Evolutionary conservation across 306 rosid genomes (phyloP), one percentile per base, ranked within the genome.

Genomic region (Bauhinia variegata): DNA sequence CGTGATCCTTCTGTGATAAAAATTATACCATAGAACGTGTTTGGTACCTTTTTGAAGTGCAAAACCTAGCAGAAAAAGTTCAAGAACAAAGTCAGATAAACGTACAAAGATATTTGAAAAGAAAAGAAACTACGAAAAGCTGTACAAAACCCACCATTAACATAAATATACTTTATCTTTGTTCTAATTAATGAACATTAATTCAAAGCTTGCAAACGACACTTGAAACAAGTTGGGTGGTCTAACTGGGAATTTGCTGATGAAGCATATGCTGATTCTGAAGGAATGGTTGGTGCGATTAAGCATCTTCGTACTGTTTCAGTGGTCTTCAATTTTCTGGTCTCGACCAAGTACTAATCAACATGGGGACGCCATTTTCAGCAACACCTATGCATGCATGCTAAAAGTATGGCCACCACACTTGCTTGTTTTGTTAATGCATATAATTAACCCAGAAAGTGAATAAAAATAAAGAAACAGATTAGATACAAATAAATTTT

Each of bases 231-330:
- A 19, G 44, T 10, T 51, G 54, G 43, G 18, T 36, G 41, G 16
- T 47, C 18, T 38, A 38, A 59, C 41, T 5, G 5, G 19, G 28
- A 2, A 63, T 51, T 52, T 38, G 23, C 43, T 42, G 41, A 49
- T 68, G 4, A 52, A 75, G 82, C 88, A 84, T 82, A 80, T 82
- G 84, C 75, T 49, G 57, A 80, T 82, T 82, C 75, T 49, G 57
- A 70, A 61, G 82, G 77, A 71, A 33, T 77, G 74, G 86, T 89
- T 82, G 86, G 89, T 80, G 57, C 37, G 11, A 15, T 17, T 44
- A 14, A 54, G 91, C 71, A 82, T 89, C 81, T 82, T 77, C 82
- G 86, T 65, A 84, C 85, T 10, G 6, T n/a, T 38, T 28, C 62
- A 47, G 19, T 8, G 59, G 33, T 48, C 54, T 50, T 42, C 19